phyloP scores from a whole-genome alignment of 306 rosid genomes.

The Ammopiptanthus mongolicus region DNA sequence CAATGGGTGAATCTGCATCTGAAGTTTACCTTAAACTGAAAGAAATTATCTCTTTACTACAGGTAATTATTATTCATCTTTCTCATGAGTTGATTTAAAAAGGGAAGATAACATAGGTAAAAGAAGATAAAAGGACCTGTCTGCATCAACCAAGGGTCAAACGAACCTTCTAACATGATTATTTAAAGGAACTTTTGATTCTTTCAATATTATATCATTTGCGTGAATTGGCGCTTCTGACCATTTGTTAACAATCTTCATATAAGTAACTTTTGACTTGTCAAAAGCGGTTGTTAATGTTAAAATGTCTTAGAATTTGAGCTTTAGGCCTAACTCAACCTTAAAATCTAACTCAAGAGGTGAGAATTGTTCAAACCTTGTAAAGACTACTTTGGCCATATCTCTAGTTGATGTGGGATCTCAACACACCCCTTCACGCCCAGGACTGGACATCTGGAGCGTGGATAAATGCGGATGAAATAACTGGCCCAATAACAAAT shows the following conservation, averaged over 20 bases:
- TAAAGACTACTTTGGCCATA: no score
- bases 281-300: neutral
- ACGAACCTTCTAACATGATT: neutral
- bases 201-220: neutral
- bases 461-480: no score
- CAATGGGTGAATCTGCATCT: constrained; percentile 35
- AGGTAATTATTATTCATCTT: constrained; percentile 17
- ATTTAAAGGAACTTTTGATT: neutral
- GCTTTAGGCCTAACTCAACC: no score
- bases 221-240: neutral
- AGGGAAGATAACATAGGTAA: neutral
- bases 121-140: neutral
- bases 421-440: no score
- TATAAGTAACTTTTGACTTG: neutral
- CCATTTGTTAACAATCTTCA: neutral
- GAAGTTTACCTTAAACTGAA: constrained; percentile 38
- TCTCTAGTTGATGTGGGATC: no score
- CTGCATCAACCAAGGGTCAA: neutral
- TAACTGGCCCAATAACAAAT: no score
- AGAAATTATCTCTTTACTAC: constrained; percentile 25
- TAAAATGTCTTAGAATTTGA: no score
- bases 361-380: no score
- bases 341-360: no score
- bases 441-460: no score
- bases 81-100: neutral